phyloP scores from a whole-genome alignment of 495 filamentous ascomycete genomes.

The Lophiostoma macrostomum region DNA sequence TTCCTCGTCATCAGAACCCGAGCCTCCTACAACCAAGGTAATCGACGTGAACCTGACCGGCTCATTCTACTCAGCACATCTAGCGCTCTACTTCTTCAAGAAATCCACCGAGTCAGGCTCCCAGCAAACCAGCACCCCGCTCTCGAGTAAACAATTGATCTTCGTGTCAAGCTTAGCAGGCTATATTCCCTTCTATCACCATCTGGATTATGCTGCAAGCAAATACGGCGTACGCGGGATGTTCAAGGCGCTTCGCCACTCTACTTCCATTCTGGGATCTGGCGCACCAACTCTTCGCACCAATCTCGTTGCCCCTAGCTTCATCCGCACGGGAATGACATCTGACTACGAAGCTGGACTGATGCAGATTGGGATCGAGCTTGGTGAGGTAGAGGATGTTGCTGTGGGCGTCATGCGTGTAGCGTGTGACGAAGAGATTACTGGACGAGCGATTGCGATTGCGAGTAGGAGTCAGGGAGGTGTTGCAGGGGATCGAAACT shows the following conservation, averaged over 20 bases:
- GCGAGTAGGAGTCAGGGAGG: not conserved
- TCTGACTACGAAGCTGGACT: not conserved
- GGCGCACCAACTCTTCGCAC: conserved; percentile 11
- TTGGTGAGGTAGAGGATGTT: conserved; percentile 21
- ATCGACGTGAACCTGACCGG: conserved; percentile 24
- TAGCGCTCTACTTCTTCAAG: conserved; percentile 21
- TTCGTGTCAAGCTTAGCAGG: conserved; percentile 17
- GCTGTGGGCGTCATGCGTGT: conserved; percentile 14
- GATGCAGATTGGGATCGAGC: not conserved
- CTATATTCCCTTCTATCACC: conserved; percentile 8
- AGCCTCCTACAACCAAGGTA: conserved; percentile 9
- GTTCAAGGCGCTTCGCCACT: conserved; percentile 6
- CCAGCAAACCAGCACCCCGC: not conserved
- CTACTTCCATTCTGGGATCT: not conserved
- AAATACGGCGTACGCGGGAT: conserved; percentile 25
- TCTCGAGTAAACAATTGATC: conserved; percentile 6
- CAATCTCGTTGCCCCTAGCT: conserved; percentile 24
- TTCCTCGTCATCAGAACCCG: not conserved
- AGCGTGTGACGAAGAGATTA: conserved; percentile 8
- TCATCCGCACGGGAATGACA: conserved; percentile 20
- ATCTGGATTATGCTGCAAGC: conserved; percentile 3
- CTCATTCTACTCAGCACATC: conserved; percentile 17
- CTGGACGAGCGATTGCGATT: conserved; percentile 10
- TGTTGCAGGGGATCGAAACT: conserved; percentile 10
- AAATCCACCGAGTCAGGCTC: too few relatives aligned